These are phyloP conservation scores for Diplodia mutila DNA, from an alignment of 2,329 filamentous ascomycete genomes.

Conservation along the genomic window DNA sequence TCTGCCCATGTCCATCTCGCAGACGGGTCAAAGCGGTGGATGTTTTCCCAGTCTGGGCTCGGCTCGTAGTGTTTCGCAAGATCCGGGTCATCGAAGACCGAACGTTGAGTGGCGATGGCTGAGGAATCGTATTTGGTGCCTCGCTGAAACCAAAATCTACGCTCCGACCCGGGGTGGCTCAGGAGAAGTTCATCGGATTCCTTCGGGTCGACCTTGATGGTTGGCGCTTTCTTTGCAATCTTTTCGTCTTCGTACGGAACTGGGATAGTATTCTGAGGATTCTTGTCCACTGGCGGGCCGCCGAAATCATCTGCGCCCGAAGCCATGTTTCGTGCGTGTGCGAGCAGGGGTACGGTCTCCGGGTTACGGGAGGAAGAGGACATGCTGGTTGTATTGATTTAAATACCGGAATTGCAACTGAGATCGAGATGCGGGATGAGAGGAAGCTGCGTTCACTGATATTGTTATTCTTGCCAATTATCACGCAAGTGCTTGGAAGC, in stretches of 20 bases:
- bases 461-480: conserved; percentile 9
- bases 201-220: neutral
- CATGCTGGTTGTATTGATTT: neutral
- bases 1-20: conserved; percentile 36
- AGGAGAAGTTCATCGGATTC: conserved; percentile 27
- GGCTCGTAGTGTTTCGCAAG: conserved; percentile 27
- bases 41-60: conserved; percentile 33
- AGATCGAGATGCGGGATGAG: conserved; percentile 4
- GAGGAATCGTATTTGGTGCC: conserved; percentile 27
- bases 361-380: neutral
- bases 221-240: neutral
- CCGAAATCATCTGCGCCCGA: conserved; percentile 1
- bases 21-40: conserved; percentile 32
- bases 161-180: conserved; percentile 30
- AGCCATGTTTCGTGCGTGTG: neutral
- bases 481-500: conserved; percentile 1
- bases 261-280: neutral
- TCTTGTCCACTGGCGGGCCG: neutral
- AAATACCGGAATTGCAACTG: neutral
- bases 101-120: conserved; percentile 28
- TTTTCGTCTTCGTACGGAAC: neutral
- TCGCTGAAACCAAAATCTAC: conserved; percentile 35
- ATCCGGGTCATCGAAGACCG: conserved; percentile 29
- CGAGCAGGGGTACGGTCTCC: neutral
- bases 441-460: neutral